phyloP scores from a whole-genome alignment of 768 basidiomycete species.

The Saitozyma sp. region DNA sequence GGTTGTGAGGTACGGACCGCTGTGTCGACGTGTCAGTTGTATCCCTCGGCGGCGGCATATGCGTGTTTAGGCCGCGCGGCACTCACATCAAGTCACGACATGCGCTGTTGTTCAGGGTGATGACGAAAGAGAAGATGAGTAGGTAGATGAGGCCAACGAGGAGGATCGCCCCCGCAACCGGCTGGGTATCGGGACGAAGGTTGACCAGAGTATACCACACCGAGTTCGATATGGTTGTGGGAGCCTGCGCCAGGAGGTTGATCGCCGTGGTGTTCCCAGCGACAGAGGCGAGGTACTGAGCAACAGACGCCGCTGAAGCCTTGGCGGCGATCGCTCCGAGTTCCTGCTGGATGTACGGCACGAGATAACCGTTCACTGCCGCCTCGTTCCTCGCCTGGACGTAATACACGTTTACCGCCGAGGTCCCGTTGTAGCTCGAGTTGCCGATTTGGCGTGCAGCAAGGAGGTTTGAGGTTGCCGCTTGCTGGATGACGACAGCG shows the following conservation, averaged over 20 bases:
- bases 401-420: conserved; percentile 55
- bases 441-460: conserved; percentile 54
- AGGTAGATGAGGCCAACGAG: conserved; percentile 55
- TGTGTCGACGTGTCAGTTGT: conserved; percentile 10
- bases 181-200: conserved; percentile 54
- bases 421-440: conserved; percentile 51
- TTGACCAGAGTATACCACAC: conserved; percentile 54
- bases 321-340: conserved; percentile 24
- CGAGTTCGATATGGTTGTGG: conserved; percentile 53
- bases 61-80: conserved; percentile 1
- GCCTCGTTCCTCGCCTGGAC: conserved; percentile 57
- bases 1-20: conserved; percentile 54
- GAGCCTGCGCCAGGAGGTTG: conserved; percentile 53
- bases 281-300: conserved; percentile 28
- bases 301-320: conserved; percentile 24
- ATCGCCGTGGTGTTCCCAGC: conserved; percentile 55
- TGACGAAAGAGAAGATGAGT: conserved; percentile 50
- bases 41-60: too few species aligned
- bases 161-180: conserved; percentile 55
- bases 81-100: conserved; percentile 47
- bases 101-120: conserved; percentile 45
- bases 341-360: conserved; percentile 52
- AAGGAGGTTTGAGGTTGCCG: conserved; percentile 50
- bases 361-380: conserved; percentile 54
- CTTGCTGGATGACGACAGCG: conserved; percentile 55